Percentiles rank a stretch among this genome's conserved stretches.
Conservation (phyloP, 2,329 filamentous ascomycete species). For the Ambrosiella beaveri region DNA sequence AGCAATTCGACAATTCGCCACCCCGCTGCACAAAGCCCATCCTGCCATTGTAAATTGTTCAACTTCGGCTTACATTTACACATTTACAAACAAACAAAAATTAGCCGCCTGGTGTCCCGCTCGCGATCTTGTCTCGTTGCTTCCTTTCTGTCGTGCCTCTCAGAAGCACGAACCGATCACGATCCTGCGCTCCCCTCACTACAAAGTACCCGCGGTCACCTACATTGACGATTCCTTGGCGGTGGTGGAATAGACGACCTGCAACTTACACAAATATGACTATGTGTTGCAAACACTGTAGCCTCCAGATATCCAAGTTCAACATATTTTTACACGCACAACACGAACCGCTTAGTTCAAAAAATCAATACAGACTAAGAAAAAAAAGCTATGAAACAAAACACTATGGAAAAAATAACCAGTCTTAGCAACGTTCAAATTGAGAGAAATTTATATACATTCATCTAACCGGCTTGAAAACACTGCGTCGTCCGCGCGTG, state of each 20-base stretch:
- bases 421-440: neutral
- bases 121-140: no score
- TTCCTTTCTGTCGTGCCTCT: no score
- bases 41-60: neutral
- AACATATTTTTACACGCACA: no score
- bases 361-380: conserved; percentile 2
- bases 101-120: no score
- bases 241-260: neutral
- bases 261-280: neutral
- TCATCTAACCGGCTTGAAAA: neutral
- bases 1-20: neutral
- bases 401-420: conserved; percentile 6
- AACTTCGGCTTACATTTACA: neutral
- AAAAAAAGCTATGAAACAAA: conserved; percentile 7
- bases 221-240: neutral
- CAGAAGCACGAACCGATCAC: no score
- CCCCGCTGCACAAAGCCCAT: neutral
- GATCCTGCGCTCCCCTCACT: no score
- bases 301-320: no score
- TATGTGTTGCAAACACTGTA: neutral
- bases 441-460: conserved; percentile 12
- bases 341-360: neutral
- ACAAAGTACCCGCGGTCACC: neutral
- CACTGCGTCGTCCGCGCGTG: neutral
- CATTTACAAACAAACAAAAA: no score